Base-by-base conservation (phyloP, 129 eudicot genomes). In the Heracleum sosnowskyi region DNA sequence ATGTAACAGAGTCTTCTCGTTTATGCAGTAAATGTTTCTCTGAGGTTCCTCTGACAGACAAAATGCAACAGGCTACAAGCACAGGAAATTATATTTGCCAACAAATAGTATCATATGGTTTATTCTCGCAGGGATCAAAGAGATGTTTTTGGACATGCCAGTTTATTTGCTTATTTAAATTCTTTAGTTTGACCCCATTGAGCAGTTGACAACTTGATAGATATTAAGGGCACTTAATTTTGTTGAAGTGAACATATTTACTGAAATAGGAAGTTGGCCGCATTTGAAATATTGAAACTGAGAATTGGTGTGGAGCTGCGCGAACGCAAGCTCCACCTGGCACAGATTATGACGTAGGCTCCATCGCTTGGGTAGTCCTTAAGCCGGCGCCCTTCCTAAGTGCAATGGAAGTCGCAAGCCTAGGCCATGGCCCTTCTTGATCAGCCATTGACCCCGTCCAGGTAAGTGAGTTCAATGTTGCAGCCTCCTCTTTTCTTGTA, bases 271-370 rank as follows among this genome's bases (percentile, higher is more conserved):
- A n/a, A n/a, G n/a, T n/a, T n/a, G n/a, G n/a, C n/a, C n/a, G n/a
- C n/a, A n/a, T n/a, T n/a, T n/a, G 42, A 39, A 39, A 7, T 9
- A 11, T 44, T 44, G 16, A 10, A 8, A 55, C 63, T 15, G 1
- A 11, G 31, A 39, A 40, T 72, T 24, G 34, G 76, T 17, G 22
- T 4, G 91, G 83, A 83, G 85, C 87, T 78, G 89, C 88, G 89
- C 88, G 86, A 83, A 88, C 87, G 78, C 91, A 85, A 51, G 84
- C 87, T 85, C 82, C 82, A 84, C 35, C 91, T 86, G 45, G 5
- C 86, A 88, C 86, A 85, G 85, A 88, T 88, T 88, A 85, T 83
- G 89, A 88, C 73, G 81, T 81, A 84, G 82, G 84, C 69, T 84
- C 90, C 76, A 72, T 53, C 76, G 41, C 76, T 72, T 72, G 53